Conservation (phyloP, 305 asterid species). For the Fraxinus latifolia region DNA sequence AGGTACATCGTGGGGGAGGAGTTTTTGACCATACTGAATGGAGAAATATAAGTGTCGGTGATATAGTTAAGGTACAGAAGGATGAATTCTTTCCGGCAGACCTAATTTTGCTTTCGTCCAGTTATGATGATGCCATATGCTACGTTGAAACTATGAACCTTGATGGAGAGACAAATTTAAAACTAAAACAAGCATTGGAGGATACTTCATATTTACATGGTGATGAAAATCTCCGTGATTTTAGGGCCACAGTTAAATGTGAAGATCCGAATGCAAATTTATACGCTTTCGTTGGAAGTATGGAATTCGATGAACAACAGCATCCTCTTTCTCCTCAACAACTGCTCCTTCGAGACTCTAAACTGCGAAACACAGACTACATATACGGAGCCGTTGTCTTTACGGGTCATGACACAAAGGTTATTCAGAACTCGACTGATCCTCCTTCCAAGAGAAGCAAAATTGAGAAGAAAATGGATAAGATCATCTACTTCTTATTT, state of each 20-base stretch:
- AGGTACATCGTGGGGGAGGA: constrained; percentile 43
- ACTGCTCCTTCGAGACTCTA: constrained; percentile 73
- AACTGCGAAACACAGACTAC: constrained; percentile 76
- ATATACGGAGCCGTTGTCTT: constrained; percentile 78
- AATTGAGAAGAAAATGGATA: constrained; percentile 82
- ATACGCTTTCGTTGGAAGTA: constrained; percentile 70
- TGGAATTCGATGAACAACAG: constrained; percentile 57
- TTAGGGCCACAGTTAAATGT: constrained; percentile 63
- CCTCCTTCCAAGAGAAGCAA: constrained; percentile 97
- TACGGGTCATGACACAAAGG: constrained; percentile 95
- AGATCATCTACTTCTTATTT: constrained; percentile 69
- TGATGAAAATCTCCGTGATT: constrained; percentile 42
- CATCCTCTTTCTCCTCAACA: constrained; percentile 84
- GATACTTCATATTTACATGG: constrained; percentile 56
- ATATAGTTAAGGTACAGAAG: constrained; percentile 80
- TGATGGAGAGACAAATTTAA: constrained; percentile 92
- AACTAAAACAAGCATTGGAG: constrained; percentile 82
- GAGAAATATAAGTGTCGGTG: constrained; percentile 78
- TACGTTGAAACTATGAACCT: constrained; percentile 96
- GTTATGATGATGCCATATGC: constrained; percentile 76
- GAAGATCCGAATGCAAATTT: constrained; percentile 89
- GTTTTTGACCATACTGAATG: constrained; percentile 49
- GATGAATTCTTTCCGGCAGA: constrained; percentile 71
- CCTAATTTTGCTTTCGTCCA: constrained; percentile 71
- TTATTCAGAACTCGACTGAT: constrained; percentile 80